These are phyloP conservation scores for Pyrenochaeta sp. DNA, from an alignment of 2,329 filamentous ascomycete species.

Conservation along the genomic window DNA sequence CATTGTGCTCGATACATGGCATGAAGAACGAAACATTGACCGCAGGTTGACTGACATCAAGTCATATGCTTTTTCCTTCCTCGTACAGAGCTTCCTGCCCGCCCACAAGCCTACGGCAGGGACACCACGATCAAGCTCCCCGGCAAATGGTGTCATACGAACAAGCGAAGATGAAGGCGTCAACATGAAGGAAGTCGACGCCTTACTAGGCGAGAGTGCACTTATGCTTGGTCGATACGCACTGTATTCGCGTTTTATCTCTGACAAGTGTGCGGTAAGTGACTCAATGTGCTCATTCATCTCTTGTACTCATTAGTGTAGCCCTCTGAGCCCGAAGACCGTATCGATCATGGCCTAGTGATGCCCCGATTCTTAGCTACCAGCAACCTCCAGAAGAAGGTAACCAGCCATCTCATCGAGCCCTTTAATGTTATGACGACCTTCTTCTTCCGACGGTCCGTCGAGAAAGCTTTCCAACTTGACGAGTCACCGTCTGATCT, in stretches of 20 bases:
- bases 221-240: constrained; percentile 95
- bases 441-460: constrained; percentile 95
- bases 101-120: constrained; percentile 69
- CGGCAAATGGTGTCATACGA: constrained; percentile 66
- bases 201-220: constrained; percentile 83
- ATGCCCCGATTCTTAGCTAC: constrained; percentile 79
- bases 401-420: constrained; percentile 74
- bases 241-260: constrained; percentile 87
- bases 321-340: constrained; percentile 58
- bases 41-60: constrained; percentile 93
- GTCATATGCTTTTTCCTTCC: constrained; percentile 95
- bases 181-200: constrained; percentile 96
- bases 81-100: constrained; percentile 91
- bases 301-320: constrained; percentile 27
- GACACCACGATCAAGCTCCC: constrained; percentile 77
- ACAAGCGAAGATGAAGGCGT: constrained; percentile 88
- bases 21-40: constrained; percentile 84
- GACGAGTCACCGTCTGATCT: constrained; percentile 87
- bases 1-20: constrained; percentile 95
- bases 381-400: constrained; percentile 82
- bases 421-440: constrained; percentile 93
- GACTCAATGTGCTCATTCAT: constrained; percentile 5
- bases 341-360: constrained; percentile 63
- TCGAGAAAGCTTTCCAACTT: constrained; percentile 96
- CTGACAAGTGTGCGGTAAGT: constrained; percentile 82